Conservation (phyloP, 768 basidiomycete species). For the Collybia mongolica region DNA sequence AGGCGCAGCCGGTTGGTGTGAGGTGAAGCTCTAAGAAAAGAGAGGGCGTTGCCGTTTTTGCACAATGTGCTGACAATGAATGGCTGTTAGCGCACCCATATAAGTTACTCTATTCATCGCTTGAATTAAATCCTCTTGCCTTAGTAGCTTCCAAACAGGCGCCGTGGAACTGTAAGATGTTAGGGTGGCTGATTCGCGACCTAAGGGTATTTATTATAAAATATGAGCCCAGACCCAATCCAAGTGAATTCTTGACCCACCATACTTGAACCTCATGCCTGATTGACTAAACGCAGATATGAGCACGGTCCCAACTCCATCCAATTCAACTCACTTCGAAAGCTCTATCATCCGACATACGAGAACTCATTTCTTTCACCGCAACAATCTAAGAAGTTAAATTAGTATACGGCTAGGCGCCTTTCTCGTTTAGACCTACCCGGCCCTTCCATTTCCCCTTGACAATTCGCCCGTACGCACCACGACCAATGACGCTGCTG, state of each 20-base stretch:
- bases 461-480: constrained; percentile 25
- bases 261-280: constrained; percentile 1
- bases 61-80: constrained; percentile 7
- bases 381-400: constrained; percentile 19
- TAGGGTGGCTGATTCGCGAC: background rate
- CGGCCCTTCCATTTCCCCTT: constrained; percentile 25
- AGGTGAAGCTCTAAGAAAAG: constrained; percentile 4
- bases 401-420: background rate
- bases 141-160: background rate
- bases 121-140: background rate
- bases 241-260: background rate
- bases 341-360: constrained; percentile 11
- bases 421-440: constrained; percentile 1
- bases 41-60: constrained; percentile 5
- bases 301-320: background rate
- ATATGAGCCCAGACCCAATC: background rate
- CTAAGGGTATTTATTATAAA: background rate
- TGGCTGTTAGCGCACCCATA: background rate
- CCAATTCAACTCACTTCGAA: constrained; percentile 13
- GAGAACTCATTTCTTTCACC: constrained; percentile 25
- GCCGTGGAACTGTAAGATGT: constrained; percentile 1
- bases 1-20: constrained; percentile 2
- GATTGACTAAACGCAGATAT: background rate
- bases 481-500: constrained; percentile 18
- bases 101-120: background rate